phyloP scores from a whole-genome alignment of 768 basidiomycete species.

The Suillus americanus region DNA sequence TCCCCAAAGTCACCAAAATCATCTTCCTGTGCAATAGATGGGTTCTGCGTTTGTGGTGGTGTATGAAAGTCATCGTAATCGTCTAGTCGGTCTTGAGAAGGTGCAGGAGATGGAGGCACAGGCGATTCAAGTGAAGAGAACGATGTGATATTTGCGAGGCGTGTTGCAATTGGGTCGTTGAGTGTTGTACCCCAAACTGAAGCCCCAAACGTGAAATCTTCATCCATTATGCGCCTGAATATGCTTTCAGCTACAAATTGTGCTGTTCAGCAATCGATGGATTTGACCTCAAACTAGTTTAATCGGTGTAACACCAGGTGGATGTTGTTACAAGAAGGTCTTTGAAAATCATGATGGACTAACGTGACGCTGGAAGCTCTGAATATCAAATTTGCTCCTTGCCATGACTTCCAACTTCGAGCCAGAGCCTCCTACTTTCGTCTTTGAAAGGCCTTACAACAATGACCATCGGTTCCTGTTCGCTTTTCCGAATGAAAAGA shows the following conservation, averaged over 20 bases:
- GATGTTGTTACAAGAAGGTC: slow-evolving; percentile 1
- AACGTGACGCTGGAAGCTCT: neutral
- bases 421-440: neutral
- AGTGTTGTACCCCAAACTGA: slow-evolving; percentile 65
- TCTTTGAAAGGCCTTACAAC: neutral
- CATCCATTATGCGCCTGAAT: slow-evolving; percentile 52
- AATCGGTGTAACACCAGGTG: slow-evolving; percentile 1
- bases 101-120: slow-evolving; percentile 24
- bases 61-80: slow-evolving; percentile 54
- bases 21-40: slow-evolving; percentile 50
- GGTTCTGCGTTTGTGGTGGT: slow-evolving; percentile 46
- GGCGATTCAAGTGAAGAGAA: slow-evolving; percentile 19
- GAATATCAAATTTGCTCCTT: neutral
- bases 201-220: slow-evolving; percentile 69
- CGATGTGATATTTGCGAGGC: slow-evolving; percentile 25
- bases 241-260: slow-evolving; percentile 8
- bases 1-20: slow-evolving; percentile 90
- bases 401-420: neutral
- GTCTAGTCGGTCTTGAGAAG: slow-evolving; percentile 41
- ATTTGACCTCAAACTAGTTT: neutral
- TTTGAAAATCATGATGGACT: neutral
- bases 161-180: slow-evolving; percentile 30
- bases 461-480: slow-evolving; percentile 57
- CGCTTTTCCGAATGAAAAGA: slow-evolving; percentile 50
- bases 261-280: slow-evolving; percentile 12